Base-by-base conservation (phyloP, 2,329 filamentous ascomycete genomes). In the Exophiala xenobiotica region DNA sequence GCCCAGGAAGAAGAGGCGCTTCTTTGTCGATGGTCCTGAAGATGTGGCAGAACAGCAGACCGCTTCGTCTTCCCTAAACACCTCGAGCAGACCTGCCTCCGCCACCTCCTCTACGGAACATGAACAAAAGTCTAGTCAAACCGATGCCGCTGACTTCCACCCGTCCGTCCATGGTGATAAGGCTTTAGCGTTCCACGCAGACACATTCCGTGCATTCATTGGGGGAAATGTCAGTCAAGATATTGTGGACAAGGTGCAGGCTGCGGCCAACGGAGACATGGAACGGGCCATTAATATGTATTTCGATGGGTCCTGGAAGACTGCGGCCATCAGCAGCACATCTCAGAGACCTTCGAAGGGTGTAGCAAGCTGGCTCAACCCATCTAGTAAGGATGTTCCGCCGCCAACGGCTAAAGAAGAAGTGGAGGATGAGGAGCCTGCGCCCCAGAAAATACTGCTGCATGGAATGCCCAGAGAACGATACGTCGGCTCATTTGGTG, bases 401-500 rank as follows among this genome's bases (percentile, higher is more conserved):
- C 6, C 31, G 31, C 9, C 31, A 3, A 4, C 31, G 3, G 18
- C 5, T 14, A 35, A 16, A 9, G 9, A 14, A 4, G 31, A 9
- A 16, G 31, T 14, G 5, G 7, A 14, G 18, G n/a, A 12, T 16
- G 7, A 16, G n/a, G 11, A 35, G 18, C n/a, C 31, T 6, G n/a
- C 31, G 5, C 9, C 12, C 4, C 31, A 14, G n/a, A 27, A 31
- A 49, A n/a, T 40, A 7, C 9, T 48, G 9, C 48, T 69, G 12
- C 63, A 63, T 22, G 62, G 63, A 3, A 80, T 78, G 74, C 83
- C 84, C 0, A 63, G 70, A 1, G 77, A 75, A 60, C 74, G 93
- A 63, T 99, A 97, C 63, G 81, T 97, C 54, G 93, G 93, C 14
- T 89, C 90, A 0, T 93, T 97, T 69, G 93, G 93, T 6, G 90